Percentiles rank a stretch among this genome's conserved stretches.
phyloP scores from a whole-genome alignment of 2,329 filamentous ascomycete genomes.

The Penicillium fuscoglaucum region DNA sequence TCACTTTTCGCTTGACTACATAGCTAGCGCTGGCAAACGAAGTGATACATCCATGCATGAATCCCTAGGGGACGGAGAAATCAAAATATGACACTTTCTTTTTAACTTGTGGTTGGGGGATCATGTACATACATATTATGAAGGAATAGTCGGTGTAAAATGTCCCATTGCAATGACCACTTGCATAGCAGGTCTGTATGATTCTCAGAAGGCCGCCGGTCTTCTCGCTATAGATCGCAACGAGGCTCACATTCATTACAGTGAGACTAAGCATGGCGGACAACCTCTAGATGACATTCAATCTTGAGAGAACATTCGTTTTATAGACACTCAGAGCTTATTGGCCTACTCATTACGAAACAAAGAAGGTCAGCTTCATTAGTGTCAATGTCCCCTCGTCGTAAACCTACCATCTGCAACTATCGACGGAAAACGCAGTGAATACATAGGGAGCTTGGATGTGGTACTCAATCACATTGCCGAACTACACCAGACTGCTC shows the following conservation, averaged over 20 bases:
- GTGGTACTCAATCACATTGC: background rate
- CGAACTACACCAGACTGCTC: background rate
- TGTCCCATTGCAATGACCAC: background rate
- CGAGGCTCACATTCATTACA: rapidly evolving
- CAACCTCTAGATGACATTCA: background rate
- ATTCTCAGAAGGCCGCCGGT: background rate
- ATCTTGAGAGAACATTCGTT: background rate
- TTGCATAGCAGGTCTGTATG: no score
- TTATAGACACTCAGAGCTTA: background rate
- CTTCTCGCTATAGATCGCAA: background rate
- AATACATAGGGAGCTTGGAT: background rate
- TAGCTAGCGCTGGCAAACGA: background rate
- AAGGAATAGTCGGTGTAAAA: no score
- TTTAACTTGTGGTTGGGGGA: background rate
- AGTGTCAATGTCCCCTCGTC: background rate
- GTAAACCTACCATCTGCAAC: background rate
- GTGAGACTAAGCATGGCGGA: rapidly evolving
- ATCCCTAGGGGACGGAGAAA: background rate
- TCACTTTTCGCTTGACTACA: background rate
- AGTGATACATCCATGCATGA: background rate
- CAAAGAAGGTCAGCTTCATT: background rate
- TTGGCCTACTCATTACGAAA: background rate
- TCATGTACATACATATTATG: background rate
- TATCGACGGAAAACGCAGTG: background rate
- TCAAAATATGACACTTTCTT: background rate